Evolutionary conservation across 441 rosid species (phyloP).

Genomic region (Pelargonium fulgidum): DNA sequence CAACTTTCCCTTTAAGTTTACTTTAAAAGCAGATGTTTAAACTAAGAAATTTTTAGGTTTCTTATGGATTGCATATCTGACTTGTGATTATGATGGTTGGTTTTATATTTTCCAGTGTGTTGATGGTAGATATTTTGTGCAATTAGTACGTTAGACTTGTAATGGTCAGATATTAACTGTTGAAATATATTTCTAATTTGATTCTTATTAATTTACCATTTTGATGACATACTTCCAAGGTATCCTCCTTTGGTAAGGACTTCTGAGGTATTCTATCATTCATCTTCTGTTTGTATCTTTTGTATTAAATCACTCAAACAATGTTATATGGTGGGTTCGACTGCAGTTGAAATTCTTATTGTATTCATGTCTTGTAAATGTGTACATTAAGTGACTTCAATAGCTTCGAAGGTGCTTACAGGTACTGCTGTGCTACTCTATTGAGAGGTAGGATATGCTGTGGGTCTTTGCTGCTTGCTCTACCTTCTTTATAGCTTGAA

Average conservation of each 20-base stretch:
- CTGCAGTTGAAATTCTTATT: constrained; percentile 22
- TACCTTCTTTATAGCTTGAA: constrained; percentile 39
- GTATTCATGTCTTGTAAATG: constrained; percentile 22
- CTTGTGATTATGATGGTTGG: constrained; percentile 6
- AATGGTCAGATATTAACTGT: constrained; percentile 14
- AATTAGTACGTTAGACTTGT: constrained; percentile 6
- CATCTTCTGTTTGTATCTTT: constrained; percentile 23
- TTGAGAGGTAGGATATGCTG: constrained; percentile 57
- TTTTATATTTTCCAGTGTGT: not conserved
- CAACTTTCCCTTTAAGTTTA: constrained; percentile 7
- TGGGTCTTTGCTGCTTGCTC: constrained; percentile 51
- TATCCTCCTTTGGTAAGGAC: constrained; percentile 22
- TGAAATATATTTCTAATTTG: constrained; percentile 10
- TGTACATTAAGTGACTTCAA: constrained; percentile 29
- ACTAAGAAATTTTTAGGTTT: not conserved
- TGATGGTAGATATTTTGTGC: constrained; percentile 9
- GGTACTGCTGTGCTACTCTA: constrained; percentile 47
- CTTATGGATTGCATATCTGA: not conserved
- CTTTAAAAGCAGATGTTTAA: not conserved
- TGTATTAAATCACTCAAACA: constrained; percentile 13
- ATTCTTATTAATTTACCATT: constrained; percentile 18
- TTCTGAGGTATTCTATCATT: constrained; percentile 23
- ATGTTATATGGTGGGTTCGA: constrained; percentile 17
- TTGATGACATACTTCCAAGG: constrained; percentile 15
- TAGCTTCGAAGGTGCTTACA: constrained; percentile 48